A percentile compares a stretch with the other conserved stretches of the same genome.
These are phyloP conservation scores for Panicum hallii DNA, from an alignment of 202 grass and related monocot genomes.

Conservation along the genomic window DNA sequence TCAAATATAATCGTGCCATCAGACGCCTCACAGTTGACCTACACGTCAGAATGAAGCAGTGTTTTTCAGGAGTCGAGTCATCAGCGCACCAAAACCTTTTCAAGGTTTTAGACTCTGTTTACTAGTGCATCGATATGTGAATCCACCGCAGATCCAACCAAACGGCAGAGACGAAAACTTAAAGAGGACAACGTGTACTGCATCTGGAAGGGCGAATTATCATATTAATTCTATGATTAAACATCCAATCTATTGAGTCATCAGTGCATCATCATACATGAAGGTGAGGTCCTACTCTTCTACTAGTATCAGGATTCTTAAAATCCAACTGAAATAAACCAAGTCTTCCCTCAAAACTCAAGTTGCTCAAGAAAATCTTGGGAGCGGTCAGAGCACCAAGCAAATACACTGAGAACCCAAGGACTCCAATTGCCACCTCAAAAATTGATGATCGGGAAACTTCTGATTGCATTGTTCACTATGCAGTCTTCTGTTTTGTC, in stretches of 20 bases:
- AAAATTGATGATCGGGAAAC: slow-evolving; percentile 27
- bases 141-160: neutral
- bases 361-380: slow-evolving; percentile 45
- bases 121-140: no score
- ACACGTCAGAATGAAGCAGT: no score
- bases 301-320: slow-evolving; percentile 48
- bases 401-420: slow-evolving; percentile 16
- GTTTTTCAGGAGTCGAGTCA: no score
- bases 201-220: neutral
- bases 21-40: no score
- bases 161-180: neutral
- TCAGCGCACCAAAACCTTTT: no score
- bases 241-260: slow-evolving; percentile 42
- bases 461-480: slow-evolving; percentile 31
- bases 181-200: no score
- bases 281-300: slow-evolving; percentile 46
- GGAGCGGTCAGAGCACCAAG: slow-evolving; percentile 42
- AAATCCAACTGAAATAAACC: slow-evolving; percentile 33
- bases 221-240: slow-evolving; percentile 42
- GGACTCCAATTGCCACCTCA: slow-evolving; percentile 7
- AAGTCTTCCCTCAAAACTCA: slow-evolving; percentile 42
- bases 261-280: slow-evolving; percentile 47
- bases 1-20: no score
- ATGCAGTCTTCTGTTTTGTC: slow-evolving; percentile 84
- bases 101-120: no score